These are phyloP conservation scores for Aspergillus ochraceoroseus DNA, from an alignment of 2,329 filamentous ascomycete species.

Conservation along the genomic window DNA sequence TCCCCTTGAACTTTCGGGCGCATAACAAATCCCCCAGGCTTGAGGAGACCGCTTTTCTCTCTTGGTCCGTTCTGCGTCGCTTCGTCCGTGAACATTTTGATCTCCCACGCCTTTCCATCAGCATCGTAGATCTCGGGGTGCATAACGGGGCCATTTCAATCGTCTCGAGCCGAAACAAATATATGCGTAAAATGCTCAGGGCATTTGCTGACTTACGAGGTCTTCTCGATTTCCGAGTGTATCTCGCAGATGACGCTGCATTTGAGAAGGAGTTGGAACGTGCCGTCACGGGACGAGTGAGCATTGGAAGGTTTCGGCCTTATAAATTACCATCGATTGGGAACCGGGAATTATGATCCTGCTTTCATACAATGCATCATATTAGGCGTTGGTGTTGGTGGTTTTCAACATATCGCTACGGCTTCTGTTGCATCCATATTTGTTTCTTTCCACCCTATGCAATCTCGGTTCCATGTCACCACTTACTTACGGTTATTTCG, in stretches of 20 bases:
- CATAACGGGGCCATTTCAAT: conserved; percentile 1
- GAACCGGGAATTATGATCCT: not conserved
- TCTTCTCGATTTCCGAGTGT: conserved; percentile 21
- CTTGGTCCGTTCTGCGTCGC: conserved; percentile 26
- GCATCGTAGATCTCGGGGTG: conserved; percentile 20
- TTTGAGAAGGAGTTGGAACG: conserved; percentile 20
- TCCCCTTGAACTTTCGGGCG: conserved; percentile 16
- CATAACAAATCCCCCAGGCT: conserved; percentile 2
- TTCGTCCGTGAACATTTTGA: conserved; percentile 29
- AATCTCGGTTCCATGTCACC: too few relatives aligned
- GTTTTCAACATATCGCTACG: not conserved
- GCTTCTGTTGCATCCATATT: too few relatives aligned
- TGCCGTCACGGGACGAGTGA: conserved; percentile 14
- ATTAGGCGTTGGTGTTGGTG: not conserved
- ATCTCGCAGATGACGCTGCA: conserved; percentile 18
- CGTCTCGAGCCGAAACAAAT: conserved; percentile 12
- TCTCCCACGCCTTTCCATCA: conserved; percentile 19
- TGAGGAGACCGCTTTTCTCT: conserved; percentile 15
- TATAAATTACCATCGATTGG: conserved; percentile 1
- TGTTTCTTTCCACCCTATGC: too few relatives aligned
- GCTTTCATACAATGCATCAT: not conserved
- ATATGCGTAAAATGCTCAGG: conserved; percentile 20
- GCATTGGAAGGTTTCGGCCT: conserved; percentile 2
- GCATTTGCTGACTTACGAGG: conserved; percentile 19
- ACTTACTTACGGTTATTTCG: too few relatives aligned